These are phyloP conservation scores for Calvatia gigantea DNA, from an alignment of 768 basidiomycete species.

Conservation along the genomic window DNA sequence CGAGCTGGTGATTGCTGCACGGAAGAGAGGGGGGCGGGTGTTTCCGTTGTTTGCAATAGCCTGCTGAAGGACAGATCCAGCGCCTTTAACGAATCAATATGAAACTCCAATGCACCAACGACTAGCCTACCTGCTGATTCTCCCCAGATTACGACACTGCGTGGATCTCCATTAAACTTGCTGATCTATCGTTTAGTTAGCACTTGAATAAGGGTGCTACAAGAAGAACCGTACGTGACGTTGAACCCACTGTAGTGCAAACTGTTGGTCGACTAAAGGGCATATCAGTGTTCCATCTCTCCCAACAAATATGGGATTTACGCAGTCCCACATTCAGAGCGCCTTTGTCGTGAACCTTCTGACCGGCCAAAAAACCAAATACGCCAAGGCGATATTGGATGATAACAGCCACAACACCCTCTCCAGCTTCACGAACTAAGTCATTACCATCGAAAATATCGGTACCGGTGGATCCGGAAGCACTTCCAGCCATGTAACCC, in stretches of 20 bases:
- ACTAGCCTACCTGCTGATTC: conserved; percentile 27
- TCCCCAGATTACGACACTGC: conserved; percentile 40
- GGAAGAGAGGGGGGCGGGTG: conserved; percentile 41
- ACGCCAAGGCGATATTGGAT: conserved; percentile 43
- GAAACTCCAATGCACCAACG: not conserved
- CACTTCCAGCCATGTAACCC: conserved; percentile 29
- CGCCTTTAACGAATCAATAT: conserved; percentile 22
- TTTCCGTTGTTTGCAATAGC: conserved; percentile 42
- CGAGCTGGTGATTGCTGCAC: conserved; percentile 41
- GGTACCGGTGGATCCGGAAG: conserved; percentile 11
- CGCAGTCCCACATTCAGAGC: conserved; percentile 46
- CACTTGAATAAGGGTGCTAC: not conserved
- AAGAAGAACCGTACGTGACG: conserved; percentile 26
- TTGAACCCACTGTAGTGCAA: conserved; percentile 41
- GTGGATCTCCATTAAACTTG: conserved; percentile 38
- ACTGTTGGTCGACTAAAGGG: conserved; percentile 38
- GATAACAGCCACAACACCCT: conserved; percentile 32
- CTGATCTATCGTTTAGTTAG: conserved; percentile 24
- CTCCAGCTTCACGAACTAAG: conserved; percentile 30
- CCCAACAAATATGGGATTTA: conserved; percentile 20
- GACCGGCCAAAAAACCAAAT: conserved; percentile 44
- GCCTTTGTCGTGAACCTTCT: conserved; percentile 37
- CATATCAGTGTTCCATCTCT: not conserved
- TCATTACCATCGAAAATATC: conserved; percentile 28
- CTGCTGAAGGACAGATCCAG: conserved; percentile 48